Base-by-base conservation (phyloP, 2,329 filamentous ascomycete species). In the Metarhizium robertsii region DNA sequence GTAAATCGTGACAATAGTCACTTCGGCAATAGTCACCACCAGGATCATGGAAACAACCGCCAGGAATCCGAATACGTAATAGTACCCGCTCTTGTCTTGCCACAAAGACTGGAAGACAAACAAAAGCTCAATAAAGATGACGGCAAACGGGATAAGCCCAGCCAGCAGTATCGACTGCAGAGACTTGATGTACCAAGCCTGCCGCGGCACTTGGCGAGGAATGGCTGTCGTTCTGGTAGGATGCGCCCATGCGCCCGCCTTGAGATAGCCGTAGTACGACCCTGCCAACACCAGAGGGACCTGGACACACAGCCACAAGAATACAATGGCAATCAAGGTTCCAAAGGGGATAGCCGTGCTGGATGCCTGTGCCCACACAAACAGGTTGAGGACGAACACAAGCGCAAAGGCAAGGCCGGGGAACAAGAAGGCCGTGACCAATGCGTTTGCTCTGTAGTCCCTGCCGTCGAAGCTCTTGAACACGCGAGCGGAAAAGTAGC, bases 11-110 rank as follows among this genome's bases (percentile, higher is more conserved):
- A 95, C 89, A 25, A 95, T 82, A 1, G 88, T 92, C 53, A 92
- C 88, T 72, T 94, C 88, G 62, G 89, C 83, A 34, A 95, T 83
- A 0, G 88, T 90, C 46, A 94, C 70, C 34, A 90, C 77, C 8
- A 94, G 73, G 56, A 94, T 87, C 11, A 82, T 73, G 29, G 79
- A 85, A 10, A 94, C 86, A 16, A 90, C 83, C 7, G 85, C 84
- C 60, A 94, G 71, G 73, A 92, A 95, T 11, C 90, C 90, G 67
- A 94, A 95, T 25, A 95, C 85, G 70, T 95, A 95, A 72, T 95
- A 95, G 70, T 92, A 95, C 6, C 88, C 89, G 65, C 84, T 90
- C 75, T 95, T 95, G 71, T 95, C 90, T 69, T 92, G 87, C 88
- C 90, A 94, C 38, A 95, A 70, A 51, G 87, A 91, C 72, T 90